Percentiles rank a stretch among this genome's conserved stretches.
phyloP scores from a whole-genome alignment of 176 grass and related monocot species.

The Bonia amplexicaulis region DNA sequence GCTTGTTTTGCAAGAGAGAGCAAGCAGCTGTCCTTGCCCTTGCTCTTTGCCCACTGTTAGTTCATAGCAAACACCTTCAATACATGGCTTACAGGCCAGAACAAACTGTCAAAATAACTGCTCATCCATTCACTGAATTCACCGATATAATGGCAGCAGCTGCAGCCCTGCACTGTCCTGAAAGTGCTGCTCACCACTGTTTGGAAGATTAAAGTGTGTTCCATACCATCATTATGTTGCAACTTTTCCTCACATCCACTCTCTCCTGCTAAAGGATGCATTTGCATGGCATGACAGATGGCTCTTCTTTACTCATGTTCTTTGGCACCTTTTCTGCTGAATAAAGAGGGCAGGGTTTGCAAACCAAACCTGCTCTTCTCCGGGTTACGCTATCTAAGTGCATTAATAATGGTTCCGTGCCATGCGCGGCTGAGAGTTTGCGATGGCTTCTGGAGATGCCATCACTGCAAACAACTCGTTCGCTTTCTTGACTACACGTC shows the following conservation, averaged over 20 bases:
- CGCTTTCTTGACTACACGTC: conserved; percentile 11
- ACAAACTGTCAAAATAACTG: conserved; percentile 10
- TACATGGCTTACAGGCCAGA: neutral
- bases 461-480: conserved; percentile 12
- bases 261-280: neutral
- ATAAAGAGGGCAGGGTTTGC: neutral
- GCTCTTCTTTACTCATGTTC: conserved; percentile 39
- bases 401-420: conserved; percentile 30
- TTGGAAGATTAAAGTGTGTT: conserved; percentile 48
- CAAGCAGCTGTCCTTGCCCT: neutral
- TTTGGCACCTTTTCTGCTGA: neutral
- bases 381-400: conserved; percentile 36
- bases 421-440: conserved; percentile 9
- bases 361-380: neutral
- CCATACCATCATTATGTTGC: conserved; percentile 41
- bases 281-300: neutral
- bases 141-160: neutral
- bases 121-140: neutral
- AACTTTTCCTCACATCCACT: neutral
- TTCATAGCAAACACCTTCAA: neutral
- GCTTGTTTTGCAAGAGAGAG: conserved; percentile 4
- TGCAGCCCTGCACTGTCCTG: conserved; percentile 17
- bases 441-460: conserved; percentile 9
- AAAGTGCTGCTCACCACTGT: conserved; percentile 21
- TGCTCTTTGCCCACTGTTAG: neutral